Conservation (phyloP, 2,329 filamentous ascomycete genomes). For the Fusarium marasasianum region DNA sequence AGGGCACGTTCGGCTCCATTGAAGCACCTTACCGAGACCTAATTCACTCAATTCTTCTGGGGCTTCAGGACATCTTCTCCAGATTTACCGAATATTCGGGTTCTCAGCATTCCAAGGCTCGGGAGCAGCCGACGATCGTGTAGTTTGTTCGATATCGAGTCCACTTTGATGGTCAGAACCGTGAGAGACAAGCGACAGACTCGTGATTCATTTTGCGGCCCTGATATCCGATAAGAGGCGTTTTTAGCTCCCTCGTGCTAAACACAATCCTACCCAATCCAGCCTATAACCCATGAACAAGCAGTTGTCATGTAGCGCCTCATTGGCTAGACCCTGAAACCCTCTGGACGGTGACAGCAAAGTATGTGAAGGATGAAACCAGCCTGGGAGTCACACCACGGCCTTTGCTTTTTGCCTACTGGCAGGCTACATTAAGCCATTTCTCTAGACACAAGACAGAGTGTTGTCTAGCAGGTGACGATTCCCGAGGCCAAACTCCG, state of each 20-base stretch:
- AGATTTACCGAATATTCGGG: constrained; percentile 10
- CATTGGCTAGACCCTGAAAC: constrained; percentile 12
- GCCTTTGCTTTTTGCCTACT: neutral
- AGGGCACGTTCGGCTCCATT: neutral
- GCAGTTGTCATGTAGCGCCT: neutral
- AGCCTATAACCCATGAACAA: neutral
- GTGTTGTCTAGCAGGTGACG: neutral
- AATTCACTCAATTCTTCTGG: constrained; percentile 5
- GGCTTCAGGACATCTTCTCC: constrained; percentile 2
- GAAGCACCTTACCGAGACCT: neutral
- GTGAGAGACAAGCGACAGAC: neutral
- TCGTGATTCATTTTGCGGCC: constrained; percentile 22
- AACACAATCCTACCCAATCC: constrained; percentile 8
- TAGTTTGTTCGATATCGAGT: neutral
- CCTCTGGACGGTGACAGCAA: neutral
- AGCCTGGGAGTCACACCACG: neutral
- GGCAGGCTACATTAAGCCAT: neutral
- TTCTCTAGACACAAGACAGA: neutral
- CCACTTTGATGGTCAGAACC: neutral
- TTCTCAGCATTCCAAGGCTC: neutral
- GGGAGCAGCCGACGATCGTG: neutral
- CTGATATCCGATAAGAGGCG: constrained; percentile 34
- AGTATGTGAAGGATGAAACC: constrained; percentile 10
- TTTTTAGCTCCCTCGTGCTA: neutral
- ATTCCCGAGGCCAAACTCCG: neutral